Percentiles rank a stretch among this genome's conserved stretches.
phyloP scores from a whole-genome alignment of 345 rosid genomes.

The Acer saccharum region DNA sequence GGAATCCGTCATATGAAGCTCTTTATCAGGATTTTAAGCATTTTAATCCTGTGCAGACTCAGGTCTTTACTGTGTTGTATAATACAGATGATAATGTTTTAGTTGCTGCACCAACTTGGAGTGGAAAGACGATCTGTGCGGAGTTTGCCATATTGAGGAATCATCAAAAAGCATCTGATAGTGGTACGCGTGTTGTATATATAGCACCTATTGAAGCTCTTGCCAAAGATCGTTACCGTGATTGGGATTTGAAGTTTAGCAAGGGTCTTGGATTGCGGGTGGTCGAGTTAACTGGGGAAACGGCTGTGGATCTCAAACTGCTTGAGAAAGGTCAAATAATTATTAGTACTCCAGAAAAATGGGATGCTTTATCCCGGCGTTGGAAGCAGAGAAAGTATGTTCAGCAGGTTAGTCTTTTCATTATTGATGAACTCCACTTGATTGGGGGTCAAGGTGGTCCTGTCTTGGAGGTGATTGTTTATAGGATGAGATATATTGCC shows the following conservation, averaged over 20 bases:
- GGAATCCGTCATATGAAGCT: slow-evolving; percentile 87
- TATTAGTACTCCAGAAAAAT: slow-evolving; percentile 89
- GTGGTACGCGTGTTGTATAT: slow-evolving; percentile 69
- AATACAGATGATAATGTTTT: slow-evolving; percentile 87
- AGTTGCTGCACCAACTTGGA: slow-evolving; percentile 97
- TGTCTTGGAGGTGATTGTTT: slow-evolving; percentile 84
- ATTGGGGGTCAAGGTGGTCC: slow-evolving; percentile 96
- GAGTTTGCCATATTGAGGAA: slow-evolving; percentile 86
- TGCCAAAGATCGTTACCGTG: slow-evolving; percentile 76
- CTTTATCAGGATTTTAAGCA: slow-evolving; percentile 84
- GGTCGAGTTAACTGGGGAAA: slow-evolving; percentile 87
- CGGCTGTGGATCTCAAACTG: slow-evolving; percentile 73
- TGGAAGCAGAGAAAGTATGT: slow-evolving; percentile 90
- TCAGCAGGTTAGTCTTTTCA: slow-evolving; percentile 91
- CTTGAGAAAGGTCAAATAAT: slow-evolving; percentile 88
- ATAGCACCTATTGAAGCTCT: slow-evolving; percentile 92
- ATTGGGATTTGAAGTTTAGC: slow-evolving; percentile 90
- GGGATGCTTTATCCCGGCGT: slow-evolving; percentile 97
- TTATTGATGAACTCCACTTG: slow-evolving; percentile 93
- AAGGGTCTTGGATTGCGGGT: slow-evolving; percentile 79
- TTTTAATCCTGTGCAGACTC: slow-evolving; percentile 99
- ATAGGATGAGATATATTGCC: slow-evolving; percentile 92
- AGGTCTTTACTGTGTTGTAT: slow-evolving; percentile 86
- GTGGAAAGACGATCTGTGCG: slow-evolving; percentile 97
- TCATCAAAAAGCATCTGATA: slow-evolving; percentile 81